phyloP scores from a whole-genome alignment of 2,329 filamentous ascomycete genomes.

The Penicillium occitanis region DNA sequence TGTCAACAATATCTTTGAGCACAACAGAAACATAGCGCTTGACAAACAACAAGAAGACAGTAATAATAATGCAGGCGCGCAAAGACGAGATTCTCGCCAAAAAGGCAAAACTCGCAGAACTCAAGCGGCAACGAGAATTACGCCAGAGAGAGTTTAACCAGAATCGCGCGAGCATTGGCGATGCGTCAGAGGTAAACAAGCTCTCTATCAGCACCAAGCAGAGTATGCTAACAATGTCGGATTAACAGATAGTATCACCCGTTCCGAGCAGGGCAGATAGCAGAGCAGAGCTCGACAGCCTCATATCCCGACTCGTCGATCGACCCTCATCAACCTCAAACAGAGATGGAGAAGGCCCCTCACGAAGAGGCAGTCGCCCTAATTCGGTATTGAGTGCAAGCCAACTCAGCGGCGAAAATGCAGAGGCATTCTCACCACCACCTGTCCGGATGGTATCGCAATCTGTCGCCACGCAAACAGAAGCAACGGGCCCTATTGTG shows the following conservation, averaged over 20 bases:
- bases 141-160: constrained; percentile 73
- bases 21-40: not conserved
- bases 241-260: constrained; percentile 62
- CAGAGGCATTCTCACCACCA: constrained; percentile 34
- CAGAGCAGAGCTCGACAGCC: constrained; percentile 73
- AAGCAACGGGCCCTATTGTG: constrained; percentile 70
- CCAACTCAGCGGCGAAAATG: constrained; percentile 72
- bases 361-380: constrained; percentile 66
- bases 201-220: not conserved
- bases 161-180: constrained; percentile 67
- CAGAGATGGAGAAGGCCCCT: constrained; percentile 52
- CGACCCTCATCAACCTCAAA: constrained; percentile 68
- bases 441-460: constrained; percentile 44
- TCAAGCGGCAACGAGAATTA: constrained; percentile 87
- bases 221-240: not conserved
- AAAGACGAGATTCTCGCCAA: constrained; percentile 96
- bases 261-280: constrained; percentile 65
- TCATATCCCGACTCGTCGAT: constrained; percentile 82
- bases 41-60: not conserved
- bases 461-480: constrained; percentile 62
- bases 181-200: constrained; percentile 67
- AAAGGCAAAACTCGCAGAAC: constrained; percentile 92
- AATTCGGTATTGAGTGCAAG: constrained; percentile 82
- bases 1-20: not conserved
- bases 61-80: constrained; percentile 60